Conservation (phyloP, 305 asterid species). For the Fraxinus floribunda region DNA sequence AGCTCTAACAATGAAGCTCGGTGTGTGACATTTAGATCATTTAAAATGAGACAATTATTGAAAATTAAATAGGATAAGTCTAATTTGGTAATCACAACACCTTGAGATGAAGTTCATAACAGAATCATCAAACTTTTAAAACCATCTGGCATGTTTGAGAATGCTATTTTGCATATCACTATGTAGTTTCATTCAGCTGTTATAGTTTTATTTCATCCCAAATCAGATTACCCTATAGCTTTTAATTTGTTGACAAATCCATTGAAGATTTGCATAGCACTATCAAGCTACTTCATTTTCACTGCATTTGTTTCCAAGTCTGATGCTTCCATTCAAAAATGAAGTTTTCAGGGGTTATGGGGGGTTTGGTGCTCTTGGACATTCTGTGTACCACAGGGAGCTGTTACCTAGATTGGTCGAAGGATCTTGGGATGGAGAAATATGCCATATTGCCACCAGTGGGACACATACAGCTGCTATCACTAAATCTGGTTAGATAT, state of each 20-base stretch:
- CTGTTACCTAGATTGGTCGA: conserved; percentile 72
- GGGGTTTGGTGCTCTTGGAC: conserved; percentile 99
- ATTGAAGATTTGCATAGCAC: background rate
- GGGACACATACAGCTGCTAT: conserved; percentile 91
- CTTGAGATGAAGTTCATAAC: background rate
- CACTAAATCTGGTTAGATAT: conserved; percentile 62
- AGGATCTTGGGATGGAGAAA: conserved; percentile 75
- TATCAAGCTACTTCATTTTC: conserved; percentile 5
- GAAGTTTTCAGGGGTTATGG: conserved; percentile 98
- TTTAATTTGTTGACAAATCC: background rate
- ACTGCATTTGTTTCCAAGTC: conserved; percentile 29
- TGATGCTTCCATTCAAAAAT: conserved; percentile 46
- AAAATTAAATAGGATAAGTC: background rate
- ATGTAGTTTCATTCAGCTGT: background rate
- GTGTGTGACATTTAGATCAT: background rate
- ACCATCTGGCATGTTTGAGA: background rate
- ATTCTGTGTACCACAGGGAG: conserved; percentile 80
- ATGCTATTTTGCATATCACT: background rate
- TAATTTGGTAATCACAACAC: background rate
- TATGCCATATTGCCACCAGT: conserved; percentile 72
- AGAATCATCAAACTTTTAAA: background rate
- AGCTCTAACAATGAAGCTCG: background rate
- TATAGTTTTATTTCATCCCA: conserved; percentile 5
- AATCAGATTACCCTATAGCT: background rate
- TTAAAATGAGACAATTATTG: background rate